Evolutionary conservation across 2,329 filamentous ascomycete genomes (phyloP).

Genomic region (Neonectria faginata): DNA sequence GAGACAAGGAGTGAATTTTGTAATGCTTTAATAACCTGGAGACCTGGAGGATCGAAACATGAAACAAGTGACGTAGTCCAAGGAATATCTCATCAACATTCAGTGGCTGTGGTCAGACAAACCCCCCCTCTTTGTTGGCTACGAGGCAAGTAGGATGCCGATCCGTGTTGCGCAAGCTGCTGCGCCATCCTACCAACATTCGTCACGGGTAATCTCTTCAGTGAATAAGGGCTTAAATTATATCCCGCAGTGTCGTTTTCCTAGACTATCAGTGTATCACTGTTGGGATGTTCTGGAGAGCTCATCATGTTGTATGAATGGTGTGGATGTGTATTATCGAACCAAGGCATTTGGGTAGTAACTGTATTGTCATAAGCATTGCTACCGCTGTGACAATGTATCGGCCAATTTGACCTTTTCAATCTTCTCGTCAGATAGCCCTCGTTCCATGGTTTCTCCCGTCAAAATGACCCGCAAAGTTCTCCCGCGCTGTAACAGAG

Average conservation of each 20-base stretch:
- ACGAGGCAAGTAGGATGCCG: no score
- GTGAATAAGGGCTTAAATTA: background rate
- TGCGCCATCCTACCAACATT: background rate
- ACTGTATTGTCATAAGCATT: background rate
- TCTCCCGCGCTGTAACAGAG: background rate
- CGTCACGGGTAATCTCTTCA: background rate
- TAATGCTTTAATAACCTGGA: no score
- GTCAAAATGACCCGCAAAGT: background rate
- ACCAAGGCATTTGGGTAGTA: background rate
- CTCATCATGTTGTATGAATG: no score
- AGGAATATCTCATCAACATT: no score
- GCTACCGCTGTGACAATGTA: background rate
- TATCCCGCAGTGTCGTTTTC: background rate
- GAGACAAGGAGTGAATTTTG: no score
- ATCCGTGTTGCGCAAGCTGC: background rate
- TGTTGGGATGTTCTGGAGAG: no score
- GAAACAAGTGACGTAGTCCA: no score
- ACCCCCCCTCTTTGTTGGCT: no score
- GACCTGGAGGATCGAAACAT: no score
- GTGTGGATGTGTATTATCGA: no score
- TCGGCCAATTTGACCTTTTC: background rate
- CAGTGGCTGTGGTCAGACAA: no score
- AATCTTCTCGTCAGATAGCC: background rate
- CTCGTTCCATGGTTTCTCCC: background rate
- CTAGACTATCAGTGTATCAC: no score